Base-by-base conservation (phyloP, 2,329 filamentous ascomycete genomes). In the Phaeosphaeriaceae sp. region DNA sequence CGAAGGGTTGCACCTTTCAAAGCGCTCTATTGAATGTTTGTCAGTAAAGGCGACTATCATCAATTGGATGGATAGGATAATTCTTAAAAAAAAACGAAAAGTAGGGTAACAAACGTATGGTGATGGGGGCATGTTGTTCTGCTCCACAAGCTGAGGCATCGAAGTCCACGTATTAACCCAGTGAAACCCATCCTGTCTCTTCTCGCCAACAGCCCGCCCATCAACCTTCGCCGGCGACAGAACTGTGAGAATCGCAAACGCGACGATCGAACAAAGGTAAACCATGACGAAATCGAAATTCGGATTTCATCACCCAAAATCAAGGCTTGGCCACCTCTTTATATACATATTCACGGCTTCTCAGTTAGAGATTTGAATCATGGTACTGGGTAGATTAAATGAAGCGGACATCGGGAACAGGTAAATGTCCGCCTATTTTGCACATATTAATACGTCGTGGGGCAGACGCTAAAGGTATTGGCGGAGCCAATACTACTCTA, bases 141-240 rank as follows among this genome's bases (percentile, higher is more conserved):
- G 79, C 61, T 88, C 86, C 1, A 83, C 83, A 33, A 86, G 72
- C 64, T 88, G 85, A 0, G 85, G 84, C 85, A 87, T 87, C 26
- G 26, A 30, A 3, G 39, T 41, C 39, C 39, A 41, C 32, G 28
- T 41, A 16, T 41, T 41, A 26, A 41, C 28, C 39, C 39, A 41
- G 15, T 41, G 39, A 26, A 29, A 41, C 13, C 26, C 39, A 32
- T 41, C 39, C 17, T 41, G 39, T 32, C 39, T 15, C 28, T 18
- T 21, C 16, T 32, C 26, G 7, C 11, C 37, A 12, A 40, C 17
- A n/a, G 37, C 39, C 20, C 39, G 23, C 9, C 11, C 39, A 23
- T 32, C 13, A 13, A 17, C 23, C 13, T n/a, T 5, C 12, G 38
- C 6, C 23, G 23, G 26, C 8, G 26, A 41, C 3, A 41, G 13